Evolutionary conservation across 805 yeast species (phyloP), one percentile per base, ranked within the genome.

Genomic region (Candida chauliodis): DNA sequence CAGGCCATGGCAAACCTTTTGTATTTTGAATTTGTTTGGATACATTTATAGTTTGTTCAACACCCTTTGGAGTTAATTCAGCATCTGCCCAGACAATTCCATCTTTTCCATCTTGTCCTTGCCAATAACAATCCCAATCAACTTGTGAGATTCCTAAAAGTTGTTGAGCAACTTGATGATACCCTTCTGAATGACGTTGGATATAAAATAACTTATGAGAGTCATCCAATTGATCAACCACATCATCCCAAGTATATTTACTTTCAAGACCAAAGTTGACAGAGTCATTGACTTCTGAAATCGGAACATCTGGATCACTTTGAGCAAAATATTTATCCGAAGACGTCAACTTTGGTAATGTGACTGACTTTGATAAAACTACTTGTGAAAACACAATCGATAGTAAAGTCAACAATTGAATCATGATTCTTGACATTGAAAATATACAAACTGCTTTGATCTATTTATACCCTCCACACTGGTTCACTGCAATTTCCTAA

Each of bases 181-280:
- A 56, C 8, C 63, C 66, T 46, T 61, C 61, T 8, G 64, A 64
- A 40, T 61, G 68, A 38, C 68, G 46, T 25, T 55, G 61, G 7
- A 61, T 36, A 28, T 56, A 59, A 14, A 61, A 41, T 22, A 61
- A 41, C 38, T 59, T 61, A 9, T 34, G 31, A 17, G 46, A 30
- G 8, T 37, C 25, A 9, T 30, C 39, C 8, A 56, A 19, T n/a
- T 45, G 32, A 2, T 42, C 32, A 6, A 46, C 18, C 2, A 61
- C 47, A 22, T 53, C 44, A 6, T 35, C 21, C 67, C 67, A 61
- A 1, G 51, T 38, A 5, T 38, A 34, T 22, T 41, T 43, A 8
- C 34, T 15, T 9, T 50, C 39, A 17, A 60, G 43, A 3, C 66
- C 64, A 37, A 61, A 56, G 18, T 47, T 40, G 6, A 46, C 50